Evolutionary conservation across 139 green algal species (phyloP).

Genomic region (Yamagishiella unicocca): DNA sequence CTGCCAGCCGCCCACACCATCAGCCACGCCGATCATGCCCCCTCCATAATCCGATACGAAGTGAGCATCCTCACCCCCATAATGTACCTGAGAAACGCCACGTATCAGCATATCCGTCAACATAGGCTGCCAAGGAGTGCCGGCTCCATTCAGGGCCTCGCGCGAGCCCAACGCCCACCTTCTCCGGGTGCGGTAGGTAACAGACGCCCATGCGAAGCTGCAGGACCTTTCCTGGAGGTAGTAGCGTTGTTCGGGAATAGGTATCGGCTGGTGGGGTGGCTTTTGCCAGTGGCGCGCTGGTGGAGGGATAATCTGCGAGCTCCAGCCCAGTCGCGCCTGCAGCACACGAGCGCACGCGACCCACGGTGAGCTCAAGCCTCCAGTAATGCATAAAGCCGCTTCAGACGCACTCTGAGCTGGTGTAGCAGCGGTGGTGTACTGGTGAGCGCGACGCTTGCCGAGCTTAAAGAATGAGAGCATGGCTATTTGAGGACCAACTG

Average conservation of each 20-base stretch:
- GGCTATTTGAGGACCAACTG: background rate
- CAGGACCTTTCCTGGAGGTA: slow-evolving; percentile 49
- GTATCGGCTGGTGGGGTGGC: background rate
- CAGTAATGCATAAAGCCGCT: no score
- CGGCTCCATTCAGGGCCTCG: fast-evolving
- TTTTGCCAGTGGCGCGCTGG: background rate
- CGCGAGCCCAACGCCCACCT: slow-evolving; percentile 56
- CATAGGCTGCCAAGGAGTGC: background rate
- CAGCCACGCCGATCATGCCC: slow-evolving; percentile 84
- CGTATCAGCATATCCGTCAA: background rate
- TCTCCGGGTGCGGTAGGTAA: slow-evolving; percentile 86
- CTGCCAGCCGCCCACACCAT: slow-evolving; percentile 93
- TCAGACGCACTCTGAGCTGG: background rate
- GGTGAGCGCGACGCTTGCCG: background rate
- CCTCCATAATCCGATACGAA: slow-evolving; percentile 78
- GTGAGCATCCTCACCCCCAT: slow-evolving; percentile 90
- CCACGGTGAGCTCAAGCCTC: background rate
- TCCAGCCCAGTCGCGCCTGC: background rate
- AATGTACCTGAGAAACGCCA: slow-evolving; percentile 57
- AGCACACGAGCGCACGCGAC: background rate
- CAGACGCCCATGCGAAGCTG: slow-evolving; percentile 54
- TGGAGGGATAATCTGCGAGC: background rate
- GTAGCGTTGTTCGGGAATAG: background rate
- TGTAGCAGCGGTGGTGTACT: background rate
- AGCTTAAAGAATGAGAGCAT: background rate